These are phyloP conservation scores for Cladosporium colombiae DNA, from an alignment of 2,329 filamentous ascomycete genomes.

Conservation along the genomic window DNA sequence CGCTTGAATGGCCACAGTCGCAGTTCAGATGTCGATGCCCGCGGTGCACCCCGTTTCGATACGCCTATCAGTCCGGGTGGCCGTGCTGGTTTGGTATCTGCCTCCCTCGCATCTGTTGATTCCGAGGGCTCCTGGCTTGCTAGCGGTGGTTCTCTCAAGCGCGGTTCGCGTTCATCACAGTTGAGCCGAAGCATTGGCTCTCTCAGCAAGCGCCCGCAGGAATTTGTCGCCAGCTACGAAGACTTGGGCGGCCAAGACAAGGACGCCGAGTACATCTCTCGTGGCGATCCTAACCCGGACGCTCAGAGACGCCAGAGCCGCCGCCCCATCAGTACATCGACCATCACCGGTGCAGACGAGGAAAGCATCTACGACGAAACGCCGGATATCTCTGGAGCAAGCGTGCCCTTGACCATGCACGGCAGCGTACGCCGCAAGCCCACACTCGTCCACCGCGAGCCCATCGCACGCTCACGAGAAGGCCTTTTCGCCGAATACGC, in stretches of 20 bases:
- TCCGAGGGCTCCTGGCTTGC: slow-evolving; percentile 91
- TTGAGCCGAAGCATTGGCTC: slow-evolving; percentile 51
- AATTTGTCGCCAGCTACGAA: slow-evolving; percentile 63
- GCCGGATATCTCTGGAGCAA: slow-evolving; percentile 18
- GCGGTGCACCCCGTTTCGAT: slow-evolving; percentile 39
- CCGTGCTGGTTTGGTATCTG: slow-evolving; percentile 56
- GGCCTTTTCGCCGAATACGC: slow-evolving; percentile 58
- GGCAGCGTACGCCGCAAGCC: slow-evolving; percentile 57
- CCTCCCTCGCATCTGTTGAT: slow-evolving; percentile 90
- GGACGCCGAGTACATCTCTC: slow-evolving; percentile 72
- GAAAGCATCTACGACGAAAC: slow-evolving; percentile 14
- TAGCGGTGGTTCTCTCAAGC: slow-evolving; percentile 66
- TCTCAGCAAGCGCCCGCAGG: slow-evolving; percentile 47
- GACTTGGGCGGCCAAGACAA: slow-evolving; percentile 55
- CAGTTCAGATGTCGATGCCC: slow-evolving; percentile 14
- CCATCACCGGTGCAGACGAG: slow-evolving; percentile 45
- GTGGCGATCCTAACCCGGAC: slow-evolving; percentile 7
- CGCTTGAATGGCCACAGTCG: slow-evolving; percentile 8
- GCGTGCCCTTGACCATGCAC: slow-evolving; percentile 40
- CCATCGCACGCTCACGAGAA: slow-evolving; percentile 62
- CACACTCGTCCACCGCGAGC: slow-evolving; percentile 63
- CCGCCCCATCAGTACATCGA: slow-evolving; percentile 3
- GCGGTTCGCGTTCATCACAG: slow-evolving; percentile 47
- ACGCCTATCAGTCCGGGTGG: slow-evolving; percentile 38
- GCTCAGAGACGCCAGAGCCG: not conserved